These are phyloP conservation scores for Candida frijolesensis DNA, from an alignment of 1,139 yeast genomes.

Conservation along the genomic window DNA sequence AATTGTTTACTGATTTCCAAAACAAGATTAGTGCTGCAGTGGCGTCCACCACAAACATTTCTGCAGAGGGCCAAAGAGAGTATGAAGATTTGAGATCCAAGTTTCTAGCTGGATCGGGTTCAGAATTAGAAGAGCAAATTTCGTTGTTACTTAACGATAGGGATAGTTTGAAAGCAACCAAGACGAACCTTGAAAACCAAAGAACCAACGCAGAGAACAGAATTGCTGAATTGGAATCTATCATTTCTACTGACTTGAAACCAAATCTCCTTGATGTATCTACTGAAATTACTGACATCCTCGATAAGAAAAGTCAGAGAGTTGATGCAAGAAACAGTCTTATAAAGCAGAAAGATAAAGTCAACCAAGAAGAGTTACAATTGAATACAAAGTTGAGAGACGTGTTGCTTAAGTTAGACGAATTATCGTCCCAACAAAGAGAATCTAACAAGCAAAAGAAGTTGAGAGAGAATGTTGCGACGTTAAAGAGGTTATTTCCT, in stretches of 20 bases:
- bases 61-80: conserved; percentile 52
- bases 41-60: conserved; percentile 26
- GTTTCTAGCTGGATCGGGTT: conserved; percentile 61
- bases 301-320: conserved; percentile 43
- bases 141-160: conserved; percentile 47
- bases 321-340: conserved; percentile 41
- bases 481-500: conserved; percentile 71
- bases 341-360: conserved; percentile 47
- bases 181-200: conserved; percentile 47
- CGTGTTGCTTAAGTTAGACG: conserved; percentile 64
- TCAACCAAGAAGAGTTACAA: conserved; percentile 51
- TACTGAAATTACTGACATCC: conserved; percentile 34
- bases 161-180: conserved; percentile 40
- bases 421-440: conserved; percentile 71
- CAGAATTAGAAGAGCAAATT: conserved; percentile 55
- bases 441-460: conserved; percentile 72
- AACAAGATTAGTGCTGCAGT: conserved; percentile 37
- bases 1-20: conserved; percentile 48
- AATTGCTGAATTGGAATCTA: conserved; percentile 35
- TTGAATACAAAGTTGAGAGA: conserved; percentile 68
- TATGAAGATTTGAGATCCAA: conserved; percentile 62
- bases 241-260: conserved; percentile 34
- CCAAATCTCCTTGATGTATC: conserved; percentile 36
- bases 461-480: conserved; percentile 70
- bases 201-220: conserved; percentile 42